Conservation (phyloP, 2,329 filamentous ascomycete genomes). For the Ascosphaera aggregata region DNA sequence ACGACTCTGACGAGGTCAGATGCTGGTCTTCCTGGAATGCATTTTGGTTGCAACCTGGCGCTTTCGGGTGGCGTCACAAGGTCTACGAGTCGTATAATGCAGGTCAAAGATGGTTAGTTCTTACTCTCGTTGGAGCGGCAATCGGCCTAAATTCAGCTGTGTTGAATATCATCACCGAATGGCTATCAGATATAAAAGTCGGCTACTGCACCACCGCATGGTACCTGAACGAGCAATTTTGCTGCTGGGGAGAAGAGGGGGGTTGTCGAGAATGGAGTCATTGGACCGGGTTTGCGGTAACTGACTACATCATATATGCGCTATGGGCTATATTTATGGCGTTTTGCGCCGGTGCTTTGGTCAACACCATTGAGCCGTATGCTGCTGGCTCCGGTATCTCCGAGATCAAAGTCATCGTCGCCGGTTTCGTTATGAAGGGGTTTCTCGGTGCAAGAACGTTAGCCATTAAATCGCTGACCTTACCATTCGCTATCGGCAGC, state of each 20-base stretch:
- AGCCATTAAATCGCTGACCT: conserved; percentile 74
- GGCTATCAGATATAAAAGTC: conserved; percentile 85
- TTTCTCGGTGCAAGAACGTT: conserved; percentile 84
- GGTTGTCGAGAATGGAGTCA: conserved; percentile 76
- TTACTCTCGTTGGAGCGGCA: conserved; percentile 72
- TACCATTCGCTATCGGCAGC: conserved; percentile 82
- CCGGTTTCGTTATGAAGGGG: conserved; percentile 97
- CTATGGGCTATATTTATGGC: conserved; percentile 66
- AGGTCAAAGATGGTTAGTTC: conserved; percentile 92
- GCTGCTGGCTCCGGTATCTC: conserved; percentile 92
- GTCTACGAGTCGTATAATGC: conserved; percentile 80
- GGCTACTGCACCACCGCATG: conserved; percentile 93
- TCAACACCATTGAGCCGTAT: conserved; percentile 84
- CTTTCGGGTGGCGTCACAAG: conserved; percentile 57
- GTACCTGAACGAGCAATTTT: conserved; percentile 93
- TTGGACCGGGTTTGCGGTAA: conserved; percentile 56
- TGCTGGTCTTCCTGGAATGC: too few species aligned
- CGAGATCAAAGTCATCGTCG: conserved; percentile 98
- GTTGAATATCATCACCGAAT: conserved; percentile 89
- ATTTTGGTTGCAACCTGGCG: conserved; percentile 45
- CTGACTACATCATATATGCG: conserved; percentile 80
- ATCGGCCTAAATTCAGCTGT: conserved; percentile 88
- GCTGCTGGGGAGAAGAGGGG: conserved; percentile 87
- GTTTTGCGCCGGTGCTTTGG: conserved; percentile 56
- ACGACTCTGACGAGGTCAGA: too few species aligned